Evolutionary conservation across 176 grass and related monocot species (phyloP).

Genomic region (Phragmites australis): DNA sequence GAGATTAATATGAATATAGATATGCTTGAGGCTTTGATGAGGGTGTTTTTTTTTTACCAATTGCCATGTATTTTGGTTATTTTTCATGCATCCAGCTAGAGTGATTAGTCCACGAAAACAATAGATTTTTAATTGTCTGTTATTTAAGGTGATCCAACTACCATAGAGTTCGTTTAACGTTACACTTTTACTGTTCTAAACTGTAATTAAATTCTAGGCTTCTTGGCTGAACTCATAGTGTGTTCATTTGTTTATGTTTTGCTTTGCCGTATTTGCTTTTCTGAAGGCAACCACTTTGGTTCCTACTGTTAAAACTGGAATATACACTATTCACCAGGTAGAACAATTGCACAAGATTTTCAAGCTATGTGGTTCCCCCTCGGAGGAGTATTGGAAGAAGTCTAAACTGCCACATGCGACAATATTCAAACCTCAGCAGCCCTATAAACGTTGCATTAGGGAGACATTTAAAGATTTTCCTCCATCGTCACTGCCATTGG

Average conservation of each 20-base stretch:
- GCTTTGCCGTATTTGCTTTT: constrained; percentile 3
- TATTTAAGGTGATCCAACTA: neutral
- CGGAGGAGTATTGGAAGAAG: constrained; percentile 70
- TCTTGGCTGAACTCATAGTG: neutral
- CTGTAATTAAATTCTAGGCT: neutral
- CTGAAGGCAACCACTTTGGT: constrained; percentile 13
- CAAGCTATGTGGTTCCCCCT: constrained; percentile 64
- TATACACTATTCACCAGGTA: constrained; percentile 47
- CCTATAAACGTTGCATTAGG: constrained; percentile 57
- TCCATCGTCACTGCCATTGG: constrained; percentile 46
- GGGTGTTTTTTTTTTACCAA: neutral
- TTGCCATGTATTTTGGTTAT: neutral
- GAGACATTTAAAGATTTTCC: constrained; percentile 67
- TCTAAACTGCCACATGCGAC: constrained; percentile 64
- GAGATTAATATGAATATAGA: neutral
- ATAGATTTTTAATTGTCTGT: neutral
- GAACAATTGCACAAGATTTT: constrained; percentile 75
- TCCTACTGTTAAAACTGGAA: constrained; percentile 29
- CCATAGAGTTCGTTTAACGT: constrained; percentile 6
- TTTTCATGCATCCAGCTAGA: neutral
- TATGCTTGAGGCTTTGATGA: neutral
- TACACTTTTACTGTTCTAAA: neutral
- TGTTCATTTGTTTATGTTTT: constrained; percentile 9
- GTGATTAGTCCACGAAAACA: neutral
- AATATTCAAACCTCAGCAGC: constrained; percentile 60